Evolutionary conservation across 2,329 filamentous ascomycete genomes (phyloP).

Genomic region (Thielaviopsis musarum): DNA sequence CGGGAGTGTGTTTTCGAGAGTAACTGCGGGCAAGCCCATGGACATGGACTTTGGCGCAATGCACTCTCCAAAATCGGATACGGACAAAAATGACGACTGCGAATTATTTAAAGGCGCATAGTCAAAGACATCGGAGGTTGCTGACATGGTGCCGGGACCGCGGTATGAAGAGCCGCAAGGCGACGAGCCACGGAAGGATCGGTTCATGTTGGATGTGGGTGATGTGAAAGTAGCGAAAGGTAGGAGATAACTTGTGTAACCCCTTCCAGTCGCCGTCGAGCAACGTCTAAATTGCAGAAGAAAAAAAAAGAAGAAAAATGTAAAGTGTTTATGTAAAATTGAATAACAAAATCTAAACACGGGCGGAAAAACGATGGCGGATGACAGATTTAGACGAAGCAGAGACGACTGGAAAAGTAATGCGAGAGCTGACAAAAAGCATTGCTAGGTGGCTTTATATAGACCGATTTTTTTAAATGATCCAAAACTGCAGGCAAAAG

Average conservation of each 20-base stretch:
- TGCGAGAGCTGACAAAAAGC: constrained; percentile 3
- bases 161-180: constrained; percentile 29
- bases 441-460: constrained; percentile 2
- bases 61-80: constrained; percentile 54
- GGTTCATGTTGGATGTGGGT: constrained; percentile 35
- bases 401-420: constrained; percentile 9
- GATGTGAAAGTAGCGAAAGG: constrained; percentile 15
- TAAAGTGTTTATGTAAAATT: neutral
- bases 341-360: neutral
- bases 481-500: neutral
- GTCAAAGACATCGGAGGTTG: constrained; percentile 5
- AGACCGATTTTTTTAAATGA: neutral
- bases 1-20: constrained; percentile 43
- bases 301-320: constrained; percentile 1
- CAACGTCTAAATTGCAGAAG: constrained; percentile 21
- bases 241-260: constrained; percentile 18
- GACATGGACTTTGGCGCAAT: constrained; percentile 34
- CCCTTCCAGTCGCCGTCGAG: constrained; percentile 39
- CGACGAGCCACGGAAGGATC: constrained; percentile 29
- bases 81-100: constrained; percentile 58
- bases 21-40: constrained; percentile 21
- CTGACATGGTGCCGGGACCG: constrained; percentile 1
- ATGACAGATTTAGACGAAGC: neutral
- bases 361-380: neutral
- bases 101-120: constrained; percentile 37